phyloP scores from a whole-genome alignment of 2,329 filamentous ascomycete species.

The Geosmithia flava region DNA sequence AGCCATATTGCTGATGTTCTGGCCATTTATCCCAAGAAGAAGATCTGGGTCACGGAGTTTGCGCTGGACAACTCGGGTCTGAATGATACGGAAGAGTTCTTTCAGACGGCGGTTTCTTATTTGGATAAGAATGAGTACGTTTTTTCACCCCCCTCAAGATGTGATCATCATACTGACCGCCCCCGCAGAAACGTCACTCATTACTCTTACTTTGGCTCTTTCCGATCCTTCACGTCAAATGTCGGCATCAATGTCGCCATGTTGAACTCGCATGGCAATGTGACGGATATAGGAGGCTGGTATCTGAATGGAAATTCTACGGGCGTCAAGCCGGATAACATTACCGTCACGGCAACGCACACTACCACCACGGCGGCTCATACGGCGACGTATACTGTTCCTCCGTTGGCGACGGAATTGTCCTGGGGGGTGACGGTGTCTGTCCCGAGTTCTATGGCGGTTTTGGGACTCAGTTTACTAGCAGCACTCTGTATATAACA shows the following conservation, averaged over 20 bases:
- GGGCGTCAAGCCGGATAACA: conserved; percentile 15
- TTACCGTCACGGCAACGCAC: not conserved
- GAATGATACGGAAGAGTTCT: conserved; percentile 48
- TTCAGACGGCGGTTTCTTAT: conserved; percentile 52
- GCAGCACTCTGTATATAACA: not conserved
- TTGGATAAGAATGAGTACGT: conserved; percentile 47
- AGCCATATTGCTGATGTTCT: conserved; percentile 41
- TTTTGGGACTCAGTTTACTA: not conserved
- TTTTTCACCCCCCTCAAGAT: not conserved
- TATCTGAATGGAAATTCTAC: conserved; percentile 49
- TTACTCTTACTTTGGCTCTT: conserved; percentile 68
- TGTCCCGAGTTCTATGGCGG: not conserved
- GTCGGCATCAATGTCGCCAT: conserved; percentile 63
- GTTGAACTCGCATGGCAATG: conserved; percentile 50
- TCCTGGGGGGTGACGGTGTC: not conserved
- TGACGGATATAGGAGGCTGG: conserved; percentile 68
- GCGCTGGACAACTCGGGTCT: conserved; percentile 47
- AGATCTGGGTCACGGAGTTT: conserved; percentile 72
- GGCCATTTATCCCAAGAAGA: conserved; percentile 42
- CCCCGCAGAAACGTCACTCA: conserved; percentile 17
- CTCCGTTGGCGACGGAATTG: not conserved
- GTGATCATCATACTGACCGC: too few relatives aligned
- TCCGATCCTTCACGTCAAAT: conserved; percentile 58
- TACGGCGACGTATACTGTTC: not conserved
- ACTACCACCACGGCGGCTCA: not conserved